Evolutionary conservation across 1,284 basidiomycete species (phyloP), one percentile per base, ranked within the genome.

Genomic region (Pyrrhoderma lamaoense): DNA sequence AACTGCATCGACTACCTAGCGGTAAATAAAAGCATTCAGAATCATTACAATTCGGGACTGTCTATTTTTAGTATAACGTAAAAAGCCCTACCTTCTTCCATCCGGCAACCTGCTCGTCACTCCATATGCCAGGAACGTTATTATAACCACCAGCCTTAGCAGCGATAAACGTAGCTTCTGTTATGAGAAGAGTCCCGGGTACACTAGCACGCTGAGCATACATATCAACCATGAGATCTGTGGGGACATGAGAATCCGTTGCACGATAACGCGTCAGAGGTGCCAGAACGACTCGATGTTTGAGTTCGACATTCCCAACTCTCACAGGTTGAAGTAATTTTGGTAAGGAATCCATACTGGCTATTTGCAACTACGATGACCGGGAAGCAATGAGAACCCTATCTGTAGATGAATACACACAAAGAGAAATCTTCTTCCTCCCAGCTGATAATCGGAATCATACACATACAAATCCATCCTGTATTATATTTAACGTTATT

Each of bases 221-320:
- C 56, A 67, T 66, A 13, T 54, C 52, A 9, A 54, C 42, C 45
- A 45, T 45, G 2, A 54, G 19, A 25, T 63, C 61, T 8, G 42
- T 52, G 39, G 54, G 61, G 4, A 60, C 60, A 43, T 61, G 61
- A 2, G 57, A 47, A 27, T 46, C 22, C 3, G 51, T 45, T 13
- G 65, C 65, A 13, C 65, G 58, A 58, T 61, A 61, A 4, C 67
- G 62, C 3, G 67, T 69, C 40, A 69, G 52, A 16, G 66, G 66
- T 8, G 67, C 67, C 44, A 69, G 54, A 9, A 57, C 61, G 21
- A 68, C 46, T 9, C 67, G 61, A 48, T 67, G 61, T 34, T 53
- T 27, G 14, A 54, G 53, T 8, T 58, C 47, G n/a, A 64, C 39
- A 3, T 50, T 34, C 8, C 67, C 67, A 36, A 69, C 57, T 36